These are phyloP conservation scores for Nepenthes alata DNA, from an alignment of 179 eudicot genomes.

Conservation along the genomic window DNA sequence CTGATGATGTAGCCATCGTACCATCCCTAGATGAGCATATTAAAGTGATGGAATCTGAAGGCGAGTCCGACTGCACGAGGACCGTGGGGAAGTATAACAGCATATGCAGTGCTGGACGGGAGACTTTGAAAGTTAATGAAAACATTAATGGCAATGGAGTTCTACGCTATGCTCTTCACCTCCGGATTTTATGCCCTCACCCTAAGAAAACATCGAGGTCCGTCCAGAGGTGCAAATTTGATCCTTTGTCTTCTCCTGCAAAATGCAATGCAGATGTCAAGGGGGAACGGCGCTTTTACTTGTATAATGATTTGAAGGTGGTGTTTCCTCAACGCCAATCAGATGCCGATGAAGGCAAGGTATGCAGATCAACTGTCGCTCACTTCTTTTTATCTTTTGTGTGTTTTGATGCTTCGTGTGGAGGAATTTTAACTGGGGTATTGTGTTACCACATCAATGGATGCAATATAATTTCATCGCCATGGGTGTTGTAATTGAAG, in stretches of 20 bases:
- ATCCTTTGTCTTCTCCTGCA: slow-evolving; percentile 31
- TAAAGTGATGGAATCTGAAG: slow-evolving; percentile 17
- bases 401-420: too few relatives aligned
- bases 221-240: slow-evolving; percentile 40
- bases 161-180: slow-evolving; percentile 89
- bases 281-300: slow-evolving; percentile 48
- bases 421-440: too few relatives aligned
- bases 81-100: slow-evolving; percentile 11
- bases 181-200: slow-evolving; percentile 63
- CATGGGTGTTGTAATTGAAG: too few relatives aligned
- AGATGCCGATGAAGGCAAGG: slow-evolving; percentile 97
- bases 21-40: slow-evolving; percentile 8
- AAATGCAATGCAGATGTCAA: slow-evolving; percentile 16
- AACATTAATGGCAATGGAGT: slow-evolving; percentile 41
- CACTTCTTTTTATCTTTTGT: too few relatives aligned
- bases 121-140: slow-evolving; percentile 32
- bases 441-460: too few relatives aligned
- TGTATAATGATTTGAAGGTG: slow-evolving; percentile 66
- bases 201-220: slow-evolving; percentile 38
- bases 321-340: slow-evolving; percentile 94
- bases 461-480: too few relatives aligned
- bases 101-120: background rate
- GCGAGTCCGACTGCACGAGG: slow-evolving; percentile 8
- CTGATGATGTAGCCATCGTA: slow-evolving; percentile 5
- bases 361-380: slow-evolving; percentile 9